Evolutionary conservation across 2,329 filamentous ascomycete species (phyloP), one percentile per base, ranked within the genome.

Genomic region (Hymenoscyphus fructigenus): DNA sequence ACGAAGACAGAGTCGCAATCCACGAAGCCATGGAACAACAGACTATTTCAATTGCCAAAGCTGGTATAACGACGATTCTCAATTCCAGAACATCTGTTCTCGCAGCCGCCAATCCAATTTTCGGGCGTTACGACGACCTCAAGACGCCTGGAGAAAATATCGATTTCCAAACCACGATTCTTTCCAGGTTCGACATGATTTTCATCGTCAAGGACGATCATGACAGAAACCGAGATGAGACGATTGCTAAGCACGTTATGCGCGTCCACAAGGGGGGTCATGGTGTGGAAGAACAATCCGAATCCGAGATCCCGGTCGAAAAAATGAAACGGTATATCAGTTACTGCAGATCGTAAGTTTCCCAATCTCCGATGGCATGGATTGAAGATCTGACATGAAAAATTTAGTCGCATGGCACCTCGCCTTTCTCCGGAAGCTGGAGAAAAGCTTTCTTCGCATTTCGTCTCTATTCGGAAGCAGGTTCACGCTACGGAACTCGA

Each of bases 1-100:
- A 99, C 76, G 95, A 99, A 78, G 95, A 99, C 73, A 87, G 95
- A 72, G 95, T 98, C 6, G 95, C 95, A 1, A 99, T 99, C 70
- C 95, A 99, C 83, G 95, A 99, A 85, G 95, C 95, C 65, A 99
- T 99, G 95, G 95, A 99, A 77, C 95, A 99, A 80, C 95, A 99
- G 78, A 99, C 95, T 0, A 99, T 99, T 67, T 98, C 95, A 12
- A 98, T 99, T 72, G 95, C 95, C 69, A 98, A 99, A 80, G 95
- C 95, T 0, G 95, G 95, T 73, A 99, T 99, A 75, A 99, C 95
- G 0, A 99, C 95, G 0, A 98, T 99, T 69, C 85, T 99, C 61
- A 99, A 99, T 74, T 93, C 95, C 14, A 84, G 95, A 74, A 99
- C 95, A 0, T 97, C 93, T 0, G 95, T 99, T 0, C 83, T 99